phyloP scores from a whole-genome alignment of 1,284 basidiomycete species.

The Ganoderma resinaceum region DNA sequence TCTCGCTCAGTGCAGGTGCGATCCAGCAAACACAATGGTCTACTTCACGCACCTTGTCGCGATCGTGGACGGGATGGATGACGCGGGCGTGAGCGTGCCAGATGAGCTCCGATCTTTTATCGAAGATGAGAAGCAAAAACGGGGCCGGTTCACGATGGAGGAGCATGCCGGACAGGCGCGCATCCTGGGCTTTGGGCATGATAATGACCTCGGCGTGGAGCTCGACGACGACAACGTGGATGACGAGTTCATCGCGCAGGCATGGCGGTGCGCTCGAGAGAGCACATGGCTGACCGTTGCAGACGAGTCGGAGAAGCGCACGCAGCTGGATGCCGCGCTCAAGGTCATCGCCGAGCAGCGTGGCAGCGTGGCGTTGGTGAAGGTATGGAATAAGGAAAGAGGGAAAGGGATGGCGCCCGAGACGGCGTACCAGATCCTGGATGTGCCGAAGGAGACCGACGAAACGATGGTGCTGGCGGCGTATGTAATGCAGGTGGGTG shows the following conservation, averaged over 20 bases:
- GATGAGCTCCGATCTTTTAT: slow-evolving; percentile 61
- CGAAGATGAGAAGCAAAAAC: slow-evolving; percentile 61
- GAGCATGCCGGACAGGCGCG: slow-evolving; percentile 30
- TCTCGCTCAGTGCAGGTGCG: slow-evolving; percentile 78
- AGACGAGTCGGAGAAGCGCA: slow-evolving; percentile 50
- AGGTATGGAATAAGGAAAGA: slow-evolving; percentile 60
- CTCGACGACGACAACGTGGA: slow-evolving; percentile 73
- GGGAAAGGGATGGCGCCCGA: slow-evolving; percentile 71
- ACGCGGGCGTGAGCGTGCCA: slow-evolving; percentile 50
- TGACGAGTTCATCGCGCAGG: slow-evolving; percentile 70
- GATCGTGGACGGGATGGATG: slow-evolving; percentile 56
- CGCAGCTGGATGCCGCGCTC: slow-evolving; percentile 67
- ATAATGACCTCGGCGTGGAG: slow-evolving; percentile 62
- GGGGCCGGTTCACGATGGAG: slow-evolving; percentile 58
- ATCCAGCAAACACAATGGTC: slow-evolving; percentile 63
- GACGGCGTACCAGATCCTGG: slow-evolving; percentile 77
- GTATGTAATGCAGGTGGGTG: slow-evolving; percentile 74
- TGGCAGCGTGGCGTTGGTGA: slow-evolving; percentile 55
- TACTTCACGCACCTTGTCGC: slow-evolving; percentile 67
- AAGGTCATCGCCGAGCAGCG: slow-evolving; percentile 67
- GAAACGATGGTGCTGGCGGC: slow-evolving; percentile 80
- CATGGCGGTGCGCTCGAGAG: slow-evolving; percentile 70
- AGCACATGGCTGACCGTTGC: slow-evolving; percentile 63
- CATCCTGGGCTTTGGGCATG: slow-evolving; percentile 69
- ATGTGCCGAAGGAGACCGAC: slow-evolving; percentile 72